These are phyloP conservation scores for Solanum virginianum DNA, from an alignment of 257 asterid genomes.

Conservation along the genomic window DNA sequence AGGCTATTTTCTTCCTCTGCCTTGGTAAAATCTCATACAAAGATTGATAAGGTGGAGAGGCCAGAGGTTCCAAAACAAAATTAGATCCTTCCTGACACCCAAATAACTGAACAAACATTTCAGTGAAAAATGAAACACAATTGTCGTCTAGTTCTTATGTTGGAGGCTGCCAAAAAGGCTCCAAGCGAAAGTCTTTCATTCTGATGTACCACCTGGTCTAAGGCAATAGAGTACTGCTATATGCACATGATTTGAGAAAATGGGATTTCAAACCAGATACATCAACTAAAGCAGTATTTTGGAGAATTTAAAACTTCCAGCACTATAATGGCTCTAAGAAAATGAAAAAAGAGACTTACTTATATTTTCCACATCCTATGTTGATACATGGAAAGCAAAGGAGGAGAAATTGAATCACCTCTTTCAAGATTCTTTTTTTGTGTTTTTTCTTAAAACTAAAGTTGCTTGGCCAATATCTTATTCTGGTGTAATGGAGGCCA, in stretches of 20 bases:
- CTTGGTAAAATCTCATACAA: not conserved
- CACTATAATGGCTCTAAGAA: not conserved
- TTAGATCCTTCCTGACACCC: too few relatives aligned
- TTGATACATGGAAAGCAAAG: not conserved
- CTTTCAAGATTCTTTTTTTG: slow-evolving; percentile 25
- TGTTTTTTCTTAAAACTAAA: slow-evolving; percentile 65
- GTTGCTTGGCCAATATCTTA: slow-evolving; percentile 46
- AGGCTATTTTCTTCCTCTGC: too few relatives aligned
- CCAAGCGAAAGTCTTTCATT: too few relatives aligned
- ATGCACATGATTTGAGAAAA: not conserved
- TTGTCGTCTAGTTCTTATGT: too few relatives aligned
- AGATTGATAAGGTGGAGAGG: not conserved
- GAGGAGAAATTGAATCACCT: not conserved
- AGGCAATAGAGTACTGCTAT: not conserved
- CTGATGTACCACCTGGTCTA: not conserved
- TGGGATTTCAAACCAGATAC: not conserved
- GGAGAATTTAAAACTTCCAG: too few relatives aligned
- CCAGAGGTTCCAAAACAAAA: not conserved
- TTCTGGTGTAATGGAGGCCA: not conserved
- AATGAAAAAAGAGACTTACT: not conserved
- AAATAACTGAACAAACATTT: too few relatives aligned
- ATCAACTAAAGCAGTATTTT: not conserved
- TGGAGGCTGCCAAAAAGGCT: too few relatives aligned
- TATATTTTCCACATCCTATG: not conserved
- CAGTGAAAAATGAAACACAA: too few relatives aligned